Conservation (phyloP, 805 yeast species). For the Nakazawaea laoshanensis region DNA sequence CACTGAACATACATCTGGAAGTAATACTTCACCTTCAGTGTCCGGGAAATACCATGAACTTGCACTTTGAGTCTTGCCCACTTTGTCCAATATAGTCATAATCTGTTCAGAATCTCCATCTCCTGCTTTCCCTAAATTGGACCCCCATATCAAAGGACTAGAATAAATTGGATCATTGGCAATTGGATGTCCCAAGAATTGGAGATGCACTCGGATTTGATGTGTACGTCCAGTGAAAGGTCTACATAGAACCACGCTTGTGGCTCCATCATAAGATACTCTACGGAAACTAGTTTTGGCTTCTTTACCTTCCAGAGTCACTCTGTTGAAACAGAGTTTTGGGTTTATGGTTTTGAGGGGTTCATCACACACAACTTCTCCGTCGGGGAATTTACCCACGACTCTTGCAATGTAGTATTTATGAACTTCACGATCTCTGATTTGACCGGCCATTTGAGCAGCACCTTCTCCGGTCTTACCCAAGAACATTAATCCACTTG, state of each 20-base stretch:
- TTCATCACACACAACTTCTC: slow-evolving; percentile 47
- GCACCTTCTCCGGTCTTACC: slow-evolving; percentile 80
- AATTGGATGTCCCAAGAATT: slow-evolving; percentile 82
- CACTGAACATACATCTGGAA: slow-evolving; percentile 48
- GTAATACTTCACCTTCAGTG: slow-evolving; percentile 57
- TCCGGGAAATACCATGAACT: slow-evolving; percentile 59
- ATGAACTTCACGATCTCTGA: slow-evolving; percentile 61
- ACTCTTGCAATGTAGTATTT: slow-evolving; percentile 88
- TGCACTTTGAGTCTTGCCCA: slow-evolving; percentile 67
- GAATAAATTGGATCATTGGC: slow-evolving; percentile 91
- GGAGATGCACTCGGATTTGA: slow-evolving; percentile 90
- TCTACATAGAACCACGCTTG: slow-evolving; percentile 69
- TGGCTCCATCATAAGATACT: slow-evolving; percentile 58
- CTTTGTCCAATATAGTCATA: slow-evolving; percentile 38
- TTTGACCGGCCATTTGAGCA: slow-evolving; percentile 62
- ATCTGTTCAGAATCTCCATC: slow-evolving; percentile 38
- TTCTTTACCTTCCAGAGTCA: slow-evolving; percentile 49
- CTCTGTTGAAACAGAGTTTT: slow-evolving; percentile 56
- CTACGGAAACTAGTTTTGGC: slow-evolving; percentile 68
- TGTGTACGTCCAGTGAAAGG: slow-evolving; percentile 94
- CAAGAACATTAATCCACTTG: slow-evolving; percentile 89
- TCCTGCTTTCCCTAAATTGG: slow-evolving; percentile 54
- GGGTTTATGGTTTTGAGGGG: slow-evolving; percentile 72
- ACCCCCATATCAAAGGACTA: slow-evolving; percentile 75
- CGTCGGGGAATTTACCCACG: slow-evolving; percentile 72